These are phyloP conservation scores for Inonotus obliquus DNA, from an alignment of 1,284 basidiomycete species.

Conservation along the genomic window DNA sequence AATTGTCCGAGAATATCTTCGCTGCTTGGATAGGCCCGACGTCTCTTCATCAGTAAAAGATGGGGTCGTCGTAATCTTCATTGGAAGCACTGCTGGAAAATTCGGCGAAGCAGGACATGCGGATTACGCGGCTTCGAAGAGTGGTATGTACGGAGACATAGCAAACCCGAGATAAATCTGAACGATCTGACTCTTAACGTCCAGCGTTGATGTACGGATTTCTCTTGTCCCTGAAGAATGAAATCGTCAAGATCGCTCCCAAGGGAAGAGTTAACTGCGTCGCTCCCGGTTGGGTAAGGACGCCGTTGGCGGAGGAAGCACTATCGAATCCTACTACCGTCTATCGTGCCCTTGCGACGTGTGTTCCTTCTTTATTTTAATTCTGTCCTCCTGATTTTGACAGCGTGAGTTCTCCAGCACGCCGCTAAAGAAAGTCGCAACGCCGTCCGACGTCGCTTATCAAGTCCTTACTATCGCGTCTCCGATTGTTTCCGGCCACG, in stretches of 20 bases:
- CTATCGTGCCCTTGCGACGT: constrained; percentile 62
- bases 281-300: constrained; percentile 69
- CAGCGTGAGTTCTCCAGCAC: constrained; percentile 37
- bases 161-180: constrained; percentile 1
- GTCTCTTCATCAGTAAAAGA: constrained; percentile 40
- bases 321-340: constrained; percentile 41
- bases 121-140: constrained; percentile 48
- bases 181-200: neutral
- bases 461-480: constrained; percentile 66
- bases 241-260: constrained; percentile 73
- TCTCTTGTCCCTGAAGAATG: constrained; percentile 67
- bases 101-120: constrained; percentile 66
- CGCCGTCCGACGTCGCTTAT: constrained; percentile 56
- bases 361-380: constrained; percentile 24
- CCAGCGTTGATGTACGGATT: constrained; percentile 72
- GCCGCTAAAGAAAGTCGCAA: constrained; percentile 67
- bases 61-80: constrained; percentile 55
- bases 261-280: constrained; percentile 66
- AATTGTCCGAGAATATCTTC: constrained; percentile 57
- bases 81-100: constrained; percentile 71
- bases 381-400: neutral
- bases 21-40: constrained; percentile 33
- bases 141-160: constrained; percentile 33
- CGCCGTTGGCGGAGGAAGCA: constrained; percentile 50
- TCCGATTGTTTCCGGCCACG: constrained; percentile 59